Percentiles rank a stretch among this genome's conserved stretches.
Evolutionary conservation across 805 yeast genomes (phyloP).

Genomic region (Teunomyces atbi): DNA sequence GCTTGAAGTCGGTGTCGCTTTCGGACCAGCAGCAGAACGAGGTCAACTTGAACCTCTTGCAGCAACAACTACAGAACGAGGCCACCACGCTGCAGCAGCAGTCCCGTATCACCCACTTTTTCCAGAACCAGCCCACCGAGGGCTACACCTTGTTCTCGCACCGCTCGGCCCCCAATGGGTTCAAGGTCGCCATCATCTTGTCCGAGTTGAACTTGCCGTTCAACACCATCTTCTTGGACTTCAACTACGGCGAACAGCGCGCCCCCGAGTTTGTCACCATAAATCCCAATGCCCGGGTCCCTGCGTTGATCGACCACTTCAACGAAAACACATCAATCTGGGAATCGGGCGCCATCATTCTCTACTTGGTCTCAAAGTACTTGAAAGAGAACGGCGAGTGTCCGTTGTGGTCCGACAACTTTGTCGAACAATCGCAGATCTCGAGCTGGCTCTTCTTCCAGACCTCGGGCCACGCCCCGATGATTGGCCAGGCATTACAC

Average conservation of each 20-base stretch:
- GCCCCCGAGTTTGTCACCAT: conserved; percentile 92
- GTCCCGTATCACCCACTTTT: conserved; percentile 66
- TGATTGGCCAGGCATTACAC: conserved; percentile 96
- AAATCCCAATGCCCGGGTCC: conserved; percentile 94
- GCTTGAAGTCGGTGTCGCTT: conserved; percentile 42
- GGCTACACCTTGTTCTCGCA: conserved; percentile 85
- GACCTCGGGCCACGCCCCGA: conserved; percentile 97
- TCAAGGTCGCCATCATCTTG: conserved; percentile 88
- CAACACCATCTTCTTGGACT: conserved; percentile 81
- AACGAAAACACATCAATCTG: conserved; percentile 79
- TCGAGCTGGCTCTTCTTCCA: conserved; percentile 91
- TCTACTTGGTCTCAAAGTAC: conserved; percentile 73
- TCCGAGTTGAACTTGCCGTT: conserved; percentile 79
- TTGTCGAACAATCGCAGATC: conserved; percentile 80
- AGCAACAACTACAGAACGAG: conserved; percentile 45
- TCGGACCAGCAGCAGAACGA: conserved; percentile 44
- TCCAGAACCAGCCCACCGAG: conserved; percentile 70
- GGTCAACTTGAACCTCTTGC: conserved; percentile 40
- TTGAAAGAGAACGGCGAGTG: conserved; percentile 64
- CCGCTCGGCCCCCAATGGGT: conserved; percentile 91
- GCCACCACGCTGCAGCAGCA: conserved; percentile 42
- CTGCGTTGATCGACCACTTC: conserved; percentile 87
- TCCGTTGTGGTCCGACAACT: conserved; percentile 75
- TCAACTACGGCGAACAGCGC: conserved; percentile 83
- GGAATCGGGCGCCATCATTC: conserved; percentile 93